Base-by-base conservation (phyloP, 768 basidiomycete species). In the Plicaturopsis crispa region DNA sequence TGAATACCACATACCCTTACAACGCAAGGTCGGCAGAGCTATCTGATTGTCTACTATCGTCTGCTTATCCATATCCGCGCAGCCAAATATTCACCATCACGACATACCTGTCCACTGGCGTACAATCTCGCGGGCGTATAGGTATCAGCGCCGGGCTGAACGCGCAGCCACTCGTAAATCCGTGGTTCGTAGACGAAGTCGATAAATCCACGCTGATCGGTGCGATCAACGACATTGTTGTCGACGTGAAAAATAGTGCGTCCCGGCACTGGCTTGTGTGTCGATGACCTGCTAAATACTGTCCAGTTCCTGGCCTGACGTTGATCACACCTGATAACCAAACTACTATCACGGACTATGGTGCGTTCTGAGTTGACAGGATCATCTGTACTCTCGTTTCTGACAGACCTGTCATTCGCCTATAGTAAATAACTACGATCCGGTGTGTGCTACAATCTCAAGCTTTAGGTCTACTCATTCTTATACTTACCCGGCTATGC, bases 11-110 rank as follows among this genome's bases (percentile, higher is more conserved):
- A 4, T 63, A 67, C 46, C 62, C 76, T 3, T 81, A 69, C 52
- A 78, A 80, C 45, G 57, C 58, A 20, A 69, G 58, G 61, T 59
- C 18, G 21, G 47, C 14, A n/a, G 14, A 14, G 5, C 35, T 5
- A 38, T 30, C 34, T 6, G 14, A 5, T 35, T 37, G 19, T 2
- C 11, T 11, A 5, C 8, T 37, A 23, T 7, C 20, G 20, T 13
- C 12, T n/a, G 5, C 16, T 31, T 36, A 24, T 23, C 42, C 14
- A 33, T 21, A 19, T 11, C 17, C 40, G 17, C 35, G 35, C 24
- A 67, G 66, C 50, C 61, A 72, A 51, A 69, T 76, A 38, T 76
- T 78, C 58, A 77, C 77, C 0, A 78, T 81, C 56, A 81, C 78
- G 1, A 52, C 69, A 4, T 79, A 79, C 49, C 55, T 80, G 70